Base-by-base conservation (phyloP, 768 basidiomycete genomes). In the Auriscalpium microsporum region DNA sequence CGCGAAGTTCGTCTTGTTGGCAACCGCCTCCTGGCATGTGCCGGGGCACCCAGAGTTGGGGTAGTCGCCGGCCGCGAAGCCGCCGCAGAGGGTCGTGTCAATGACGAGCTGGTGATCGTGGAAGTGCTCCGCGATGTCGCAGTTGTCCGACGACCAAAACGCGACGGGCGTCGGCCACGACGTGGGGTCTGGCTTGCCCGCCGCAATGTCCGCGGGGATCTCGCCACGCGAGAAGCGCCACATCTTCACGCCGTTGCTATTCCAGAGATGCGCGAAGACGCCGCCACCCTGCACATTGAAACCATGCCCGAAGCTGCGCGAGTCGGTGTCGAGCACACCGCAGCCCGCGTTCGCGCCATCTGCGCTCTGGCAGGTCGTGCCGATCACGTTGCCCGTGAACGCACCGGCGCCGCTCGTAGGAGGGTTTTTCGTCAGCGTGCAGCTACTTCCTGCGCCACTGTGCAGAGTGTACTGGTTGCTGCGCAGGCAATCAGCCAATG, bases 381-480 rank as follows among this genome's bases (percentile, higher is more conserved):
- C 19, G 10, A 50, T 3, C 9, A 54, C 40, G n/a, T 40, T 49
- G 19, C 34, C 56, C 4, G 48, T 49, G 40, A 40, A 57, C 3
- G 17, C 23, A 10, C 8, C 23, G 19, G 10, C 46, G 28, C 28
- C 28, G 28, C 28, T 28, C 28, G 28, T 28, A 28, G 28, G 28
- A 28, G 28, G 28, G 36, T 36, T 19, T 10, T 10, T 10, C 6
- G 34, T 19, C 8, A 21, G 19, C 17, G 44, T 21, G 33, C 48
- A 37, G 28, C 34, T 49, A 35, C 56, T 53, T 14, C 42, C 52
- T 4, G 11, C 13, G 42, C 44, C 48, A 1, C 45, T 48, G 52
- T 57, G 59, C 9, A 54, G 50, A 8, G 56, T 57, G 37, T 47
- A 37, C 19, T 54, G 56, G 21, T 60, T 58, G 21, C 49, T 56